Evolutionary conservation across 2,329 filamentous ascomycete species (phyloP), one percentile per base, ranked within the genome.

Genomic region (Monilinia polystroma): DNA sequence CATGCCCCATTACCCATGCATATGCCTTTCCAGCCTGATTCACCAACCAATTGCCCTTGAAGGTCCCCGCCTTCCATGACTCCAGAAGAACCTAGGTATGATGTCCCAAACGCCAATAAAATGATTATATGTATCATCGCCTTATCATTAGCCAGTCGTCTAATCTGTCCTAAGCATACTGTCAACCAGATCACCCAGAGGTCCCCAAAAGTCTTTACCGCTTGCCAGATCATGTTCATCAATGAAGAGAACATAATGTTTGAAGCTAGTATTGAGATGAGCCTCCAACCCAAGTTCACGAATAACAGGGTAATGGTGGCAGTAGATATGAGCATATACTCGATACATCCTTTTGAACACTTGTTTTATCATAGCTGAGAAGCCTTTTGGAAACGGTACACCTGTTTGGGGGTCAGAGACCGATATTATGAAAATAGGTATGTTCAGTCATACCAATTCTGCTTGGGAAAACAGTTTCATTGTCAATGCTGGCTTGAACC

Each of bases 271-370:
- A 81, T 99, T 99, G 72, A 99, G 86, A 79, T 99, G 95, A 55
- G 96, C 93, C 80, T 99, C 95, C 67, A 99, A 85, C 29, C 95
- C 95, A 51, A 99, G 86, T 77, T 97, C 93, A 68, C 96, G 90
- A 73, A 99, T 90, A 72, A 99, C 93, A 47, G 93, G 93, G 80
- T 99, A 99, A 82, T 99, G 95, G 80, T 99, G 95, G 83, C 96
- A 99, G 86, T 99, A 99, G 74, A 99, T 97, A 81, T 99, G 95
- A 54, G 95, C 95, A 78, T 99, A 99, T 70, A 99, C 94, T 73
- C 95, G 90, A 81, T 98, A 99, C 81, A 99, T 90, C 76, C 95
- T 90, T 85, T 99, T 99, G 87, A 98, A 98, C 77, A 99, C 93
- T 80, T 97, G 94, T 72, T 92, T 90, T 70, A 97, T 89, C 66